Base-by-base conservation (phyloP, 768 basidiomycete species). In the Amanita phalloides region DNA sequence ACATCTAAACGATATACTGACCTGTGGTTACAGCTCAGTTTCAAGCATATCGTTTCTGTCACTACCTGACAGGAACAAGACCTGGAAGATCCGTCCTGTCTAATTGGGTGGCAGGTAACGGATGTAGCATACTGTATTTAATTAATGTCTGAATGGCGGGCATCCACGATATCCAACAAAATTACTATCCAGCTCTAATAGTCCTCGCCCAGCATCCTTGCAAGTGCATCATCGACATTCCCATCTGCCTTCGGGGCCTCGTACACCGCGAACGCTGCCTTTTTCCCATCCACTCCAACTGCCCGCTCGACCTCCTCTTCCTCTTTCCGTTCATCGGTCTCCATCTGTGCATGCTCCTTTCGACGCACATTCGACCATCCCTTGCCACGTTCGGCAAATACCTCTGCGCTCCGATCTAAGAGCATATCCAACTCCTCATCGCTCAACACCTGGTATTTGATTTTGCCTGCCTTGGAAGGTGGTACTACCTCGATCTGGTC, bases 401-500 rank as follows among this genome's bases (percentile, higher is more conserved):
- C 88, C 35, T 79, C 79, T 0, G 78, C 79, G 32, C 82, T 72
- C 28, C 94, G 74, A 59, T 96, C 94, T 33, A 98, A 71, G 47
- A 98, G 71, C 61, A 80, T 72, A 21, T 84, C 81, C 33, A 99
- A 67, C 59, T 96, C 90, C 37, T 74, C 76, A 48, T 96, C 89
- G 55, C 82, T 85, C 58, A 99, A 73, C 46, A 97, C 81, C 32
- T 78, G 78, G 42, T 73, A 70, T 62, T 84, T 83, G 35, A 81
- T 84, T 56, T 77, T 79, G 21, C 76, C 79, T 14, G 82, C 87
- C 59, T 81, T 76, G 2, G 51, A 36, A 14, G 51, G 44, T 1
- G 81, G 81, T 14, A 91, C 90, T 9, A 97, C 83, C 48, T 90
- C 80, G 53, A 97, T 90, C 62, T 92, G 83, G 67, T 97, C 90